These are phyloP conservation scores for Flaveria ramosissima DNA, from an alignment of 129 eudicot genomes.

Conservation along the genomic window DNA sequence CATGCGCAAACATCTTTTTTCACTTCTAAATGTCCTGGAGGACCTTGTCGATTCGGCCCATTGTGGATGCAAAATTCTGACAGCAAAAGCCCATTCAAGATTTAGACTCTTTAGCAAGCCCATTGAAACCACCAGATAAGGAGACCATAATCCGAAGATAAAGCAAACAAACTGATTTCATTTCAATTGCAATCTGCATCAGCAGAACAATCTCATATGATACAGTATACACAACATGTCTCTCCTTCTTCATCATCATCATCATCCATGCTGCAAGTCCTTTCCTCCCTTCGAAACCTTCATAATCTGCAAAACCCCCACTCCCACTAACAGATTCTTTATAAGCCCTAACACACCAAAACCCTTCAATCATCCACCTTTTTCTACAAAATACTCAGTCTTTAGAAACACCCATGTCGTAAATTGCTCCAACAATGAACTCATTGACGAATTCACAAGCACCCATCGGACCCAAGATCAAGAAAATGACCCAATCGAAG, in stretches of 20 bases:
- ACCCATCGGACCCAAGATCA: constrained; percentile 41
- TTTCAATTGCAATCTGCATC: too few species aligned
- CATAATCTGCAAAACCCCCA: constrained; percentile 24
- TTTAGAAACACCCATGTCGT: constrained; percentile 53
- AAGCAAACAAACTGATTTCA: too few species aligned
- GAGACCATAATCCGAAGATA: too few species aligned
- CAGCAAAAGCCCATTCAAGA: too few species aligned
- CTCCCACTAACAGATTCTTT: not conserved
- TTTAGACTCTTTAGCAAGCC: too few species aligned
- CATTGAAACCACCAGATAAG: too few species aligned
- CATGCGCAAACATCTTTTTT: too few species aligned
- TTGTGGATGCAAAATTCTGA: too few species aligned
- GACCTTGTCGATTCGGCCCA: too few species aligned
- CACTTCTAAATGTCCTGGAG: too few species aligned
- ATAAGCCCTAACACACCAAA: constrained; percentile 21
- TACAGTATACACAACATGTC: constrained; percentile 37
- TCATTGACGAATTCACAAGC: constrained; percentile 43
- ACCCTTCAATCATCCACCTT: constrained; percentile 21
- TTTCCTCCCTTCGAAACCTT: constrained; percentile 36
- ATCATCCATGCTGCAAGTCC: constrained; percentile 34
- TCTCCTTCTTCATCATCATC: constrained; percentile 34
- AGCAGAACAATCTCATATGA: too few species aligned
- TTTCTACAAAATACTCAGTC: constrained; percentile 32
- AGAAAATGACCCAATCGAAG: constrained; percentile 50
- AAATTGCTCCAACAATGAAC: constrained; percentile 58